phyloP scores from a whole-genome alignment of 768 basidiomycete species.

The Tylopilus intermedius region DNA sequence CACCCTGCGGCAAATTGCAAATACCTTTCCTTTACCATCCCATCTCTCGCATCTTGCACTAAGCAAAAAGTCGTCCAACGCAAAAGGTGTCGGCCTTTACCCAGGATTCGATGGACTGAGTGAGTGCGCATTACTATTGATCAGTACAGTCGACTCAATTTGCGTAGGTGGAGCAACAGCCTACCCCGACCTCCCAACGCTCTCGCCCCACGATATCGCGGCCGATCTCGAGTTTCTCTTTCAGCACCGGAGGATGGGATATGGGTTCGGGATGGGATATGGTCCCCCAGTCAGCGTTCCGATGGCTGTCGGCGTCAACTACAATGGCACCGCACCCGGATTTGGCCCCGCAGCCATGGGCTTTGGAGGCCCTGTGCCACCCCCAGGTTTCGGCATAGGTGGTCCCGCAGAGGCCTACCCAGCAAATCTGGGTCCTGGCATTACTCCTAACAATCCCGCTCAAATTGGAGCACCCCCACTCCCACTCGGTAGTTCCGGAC shows the following conservation, averaged over 20 bases:
- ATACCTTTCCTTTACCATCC: constrained; percentile 47
- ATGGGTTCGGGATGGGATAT: constrained; percentile 24
- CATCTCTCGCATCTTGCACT: constrained; percentile 20
- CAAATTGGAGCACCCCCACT: constrained; percentile 11
- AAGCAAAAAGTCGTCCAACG: constrained; percentile 17
- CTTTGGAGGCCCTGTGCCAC: constrained; percentile 15
- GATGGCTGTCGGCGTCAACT: constrained; percentile 15
- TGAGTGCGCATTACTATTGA: constrained; percentile 2
- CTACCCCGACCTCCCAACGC: constrained; percentile 33
- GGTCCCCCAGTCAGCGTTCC: constrained; percentile 21
- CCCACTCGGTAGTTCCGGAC: constrained; percentile 8
- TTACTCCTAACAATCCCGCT: constrained; percentile 3
- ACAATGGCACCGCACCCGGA: constrained; percentile 12
- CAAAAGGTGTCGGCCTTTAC: constrained; percentile 16
- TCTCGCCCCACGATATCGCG: constrained; percentile 45
- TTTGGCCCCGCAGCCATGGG: constrained; percentile 16
- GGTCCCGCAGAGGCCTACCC: constrained; percentile 16
- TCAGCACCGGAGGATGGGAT: constrained; percentile 35
- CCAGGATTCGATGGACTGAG: constrained; percentile 20
- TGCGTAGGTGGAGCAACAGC: constrained; percentile 41
- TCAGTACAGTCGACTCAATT: constrained; percentile 1
- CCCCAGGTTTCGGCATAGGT: constrained; percentile 19
- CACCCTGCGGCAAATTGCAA: constrained; percentile 62
- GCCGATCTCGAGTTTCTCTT: constrained; percentile 53
- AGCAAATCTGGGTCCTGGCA: constrained; percentile 9